Evolutionary conservation across 352 stramenopile genomes (phyloP).

Genomic region (Globisporangium viniferum): DNA sequence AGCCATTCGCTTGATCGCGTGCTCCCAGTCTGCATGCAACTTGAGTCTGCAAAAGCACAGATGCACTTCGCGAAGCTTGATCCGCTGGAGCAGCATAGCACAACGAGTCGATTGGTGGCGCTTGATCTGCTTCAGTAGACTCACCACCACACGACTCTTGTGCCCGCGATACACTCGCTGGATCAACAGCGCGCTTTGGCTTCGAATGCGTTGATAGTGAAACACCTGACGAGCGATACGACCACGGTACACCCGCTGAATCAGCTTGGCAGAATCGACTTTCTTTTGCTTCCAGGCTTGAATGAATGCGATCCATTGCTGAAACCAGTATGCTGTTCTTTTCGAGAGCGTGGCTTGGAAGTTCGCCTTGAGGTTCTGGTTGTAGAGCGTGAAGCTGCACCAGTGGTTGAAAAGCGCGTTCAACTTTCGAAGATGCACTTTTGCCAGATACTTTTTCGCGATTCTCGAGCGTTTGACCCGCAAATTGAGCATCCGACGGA

Average conservation of each 20-base stretch:
- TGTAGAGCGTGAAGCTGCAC: constrained; percentile 28
- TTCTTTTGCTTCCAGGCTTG: constrained; percentile 23
- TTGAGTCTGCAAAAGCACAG: constrained; percentile 34
- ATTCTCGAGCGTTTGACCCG: constrained; percentile 47
- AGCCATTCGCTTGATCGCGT: constrained; percentile 35
- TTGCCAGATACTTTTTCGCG: constrained; percentile 52
- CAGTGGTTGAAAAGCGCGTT: constrained; percentile 60
- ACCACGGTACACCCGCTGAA: constrained; percentile 67
- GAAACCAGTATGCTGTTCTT: constrained; percentile 43
- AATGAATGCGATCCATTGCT: constrained; percentile 41
- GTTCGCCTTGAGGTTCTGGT: constrained; percentile 42
- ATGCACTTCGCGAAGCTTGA: constrained; percentile 22
- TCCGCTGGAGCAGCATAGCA: constrained; percentile 29
- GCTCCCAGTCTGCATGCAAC: constrained; percentile 18
- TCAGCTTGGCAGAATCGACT: constrained; percentile 28
- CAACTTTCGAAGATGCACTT: constrained; percentile 44
- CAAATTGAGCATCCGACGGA: constrained; percentile 40
- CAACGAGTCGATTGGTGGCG: constrained; percentile 28
- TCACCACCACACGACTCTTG: constrained; percentile 21
- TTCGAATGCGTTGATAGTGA: constrained; percentile 26
- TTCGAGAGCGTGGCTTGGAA: constrained; percentile 42
- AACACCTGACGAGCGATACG: constrained; percentile 50
- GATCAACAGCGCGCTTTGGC: constrained; percentile 31
- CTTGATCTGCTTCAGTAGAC: constrained; percentile 24
- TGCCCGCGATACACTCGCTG: constrained; percentile 58